These are phyloP conservation scores for Salix udensis DNA, from an alignment of 345 rosid genomes.

Conservation along the genomic window DNA sequence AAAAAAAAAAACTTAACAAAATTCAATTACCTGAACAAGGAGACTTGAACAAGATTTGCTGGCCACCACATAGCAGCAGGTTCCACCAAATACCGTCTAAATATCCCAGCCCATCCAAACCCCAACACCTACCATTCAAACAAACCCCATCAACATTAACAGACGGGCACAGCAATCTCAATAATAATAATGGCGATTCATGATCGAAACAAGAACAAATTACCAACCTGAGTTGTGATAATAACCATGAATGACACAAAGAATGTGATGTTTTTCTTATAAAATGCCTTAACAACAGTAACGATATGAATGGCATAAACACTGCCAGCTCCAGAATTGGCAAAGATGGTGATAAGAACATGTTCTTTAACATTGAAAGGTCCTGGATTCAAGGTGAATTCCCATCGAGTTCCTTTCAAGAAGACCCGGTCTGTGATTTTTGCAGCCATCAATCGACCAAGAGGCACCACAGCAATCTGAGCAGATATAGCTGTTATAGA, in stretches of 20 bases:
- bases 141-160: background rate
- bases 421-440: slow-evolving; percentile 61
- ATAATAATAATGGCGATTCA: too few relatives aligned
- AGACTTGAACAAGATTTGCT: slow-evolving; percentile 94
- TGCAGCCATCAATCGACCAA: slow-evolving; percentile 87
- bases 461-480: slow-evolving; percentile 90
- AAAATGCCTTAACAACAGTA: slow-evolving; percentile 84
- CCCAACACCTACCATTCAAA: slow-evolving; percentile 85
- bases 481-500: slow-evolving; percentile 94
- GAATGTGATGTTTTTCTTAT: slow-evolving; percentile 71
- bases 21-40: slow-evolving; percentile 68
- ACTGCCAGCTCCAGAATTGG: slow-evolving; percentile 93
- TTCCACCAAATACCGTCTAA: slow-evolving; percentile 79
- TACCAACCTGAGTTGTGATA: slow-evolving; percentile 77
- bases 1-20: background rate
- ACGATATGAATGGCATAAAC: slow-evolving; percentile 84
- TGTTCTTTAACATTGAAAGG: slow-evolving; percentile 97
- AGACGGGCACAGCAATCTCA: too few relatives aligned
- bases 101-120: slow-evolving; percentile 98
- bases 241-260: slow-evolving; percentile 79
- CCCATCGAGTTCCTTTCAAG: slow-evolving; percentile 61
- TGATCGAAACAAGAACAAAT: too few relatives aligned
- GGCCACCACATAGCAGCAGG: slow-evolving; percentile 99
- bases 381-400: slow-evolving; percentile 86
- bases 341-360: slow-evolving; percentile 87